Conservation (phyloP, 2,329 filamentous ascomycete genomes). For the Cercospora zeae-maydis region DNA sequence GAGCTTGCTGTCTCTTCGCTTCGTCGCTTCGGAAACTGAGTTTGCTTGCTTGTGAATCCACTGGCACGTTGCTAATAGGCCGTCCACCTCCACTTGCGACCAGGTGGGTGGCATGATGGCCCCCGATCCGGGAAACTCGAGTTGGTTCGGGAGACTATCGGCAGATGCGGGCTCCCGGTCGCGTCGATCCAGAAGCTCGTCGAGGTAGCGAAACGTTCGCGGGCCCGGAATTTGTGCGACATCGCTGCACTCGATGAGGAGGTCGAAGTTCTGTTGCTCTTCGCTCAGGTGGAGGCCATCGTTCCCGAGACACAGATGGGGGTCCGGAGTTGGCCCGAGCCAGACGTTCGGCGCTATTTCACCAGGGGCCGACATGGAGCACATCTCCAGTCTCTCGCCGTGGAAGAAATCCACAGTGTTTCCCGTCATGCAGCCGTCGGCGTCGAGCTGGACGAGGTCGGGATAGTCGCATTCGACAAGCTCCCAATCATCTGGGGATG, state of each 20-base stretch:
- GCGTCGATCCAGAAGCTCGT: conserved; percentile 48
- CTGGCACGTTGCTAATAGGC: conserved; percentile 77
- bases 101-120: conserved; percentile 82
- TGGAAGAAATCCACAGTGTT: conserved; percentile 83
- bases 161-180: conserved; percentile 29
- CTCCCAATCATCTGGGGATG: conserved; percentile 57
- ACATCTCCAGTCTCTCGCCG: conserved; percentile 89
- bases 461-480: conserved; percentile 68
- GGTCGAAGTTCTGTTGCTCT: conserved; percentile 57
- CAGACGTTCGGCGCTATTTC: conserved; percentile 89
- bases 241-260: conserved; percentile 87
- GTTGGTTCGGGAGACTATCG: conserved; percentile 49
- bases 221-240: conserved; percentile 71
- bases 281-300: conserved; percentile 40
- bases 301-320: conserved; percentile 44
- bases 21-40: conserved; percentile 22
- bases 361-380: conserved; percentile 81
- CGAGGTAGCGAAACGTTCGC: conserved; percentile 60
- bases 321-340: conserved; percentile 81
- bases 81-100: conserved; percentile 78
- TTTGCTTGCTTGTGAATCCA: conserved; percentile 87
- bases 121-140: conserved; percentile 93
- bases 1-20: conserved; percentile 45
- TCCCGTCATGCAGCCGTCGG: conserved; percentile 67
- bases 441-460: conserved; percentile 71